Base-by-base conservation (phyloP, 2,329 filamentous ascomycete genomes). In the Diaporthe ampelina region DNA sequence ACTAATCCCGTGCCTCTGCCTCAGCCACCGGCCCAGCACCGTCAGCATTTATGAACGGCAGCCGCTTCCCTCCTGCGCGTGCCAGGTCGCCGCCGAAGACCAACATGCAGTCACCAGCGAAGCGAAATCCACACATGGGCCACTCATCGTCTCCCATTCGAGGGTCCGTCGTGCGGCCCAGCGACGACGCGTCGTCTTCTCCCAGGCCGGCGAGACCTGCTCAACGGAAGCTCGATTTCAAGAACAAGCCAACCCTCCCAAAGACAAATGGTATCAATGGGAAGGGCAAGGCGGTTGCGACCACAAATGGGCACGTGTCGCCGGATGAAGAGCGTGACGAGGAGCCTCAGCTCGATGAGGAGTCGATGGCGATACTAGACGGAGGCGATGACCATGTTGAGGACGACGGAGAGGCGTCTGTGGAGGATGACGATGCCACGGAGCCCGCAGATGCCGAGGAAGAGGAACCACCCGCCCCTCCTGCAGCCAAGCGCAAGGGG, bases 1-100 rank as follows among this genome's bases (percentile, higher is more conserved):
- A 61, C 72, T 73, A 45, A 73, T 65, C 56, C 43, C 35, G 32
- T 40, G 21, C 48, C 8, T 26, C 7, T 45, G 52, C 63, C 70
- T 35, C 74, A 91, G 89, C 84, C 56, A 85, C 85, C 32, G 89
- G 88, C 13, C 86, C 88, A n/a, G 88, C 88, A 3, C 88, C 89
- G 15, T 85, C 84, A 45, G 88, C 89, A 4, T 81, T 89, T 43
- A 85, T 90, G 69, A 88, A 86, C 77, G 86, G 78, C 84, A 84
- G 81, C 82, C 88, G 86, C 61, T 82, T 84, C 24, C 84, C 89
- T 78, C 77, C 88, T 13, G 86, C 87, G 54, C 86, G 85, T 69
- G 84, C 84, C 59, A 83, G 85, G 73, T 94, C 92, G 3, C 93
- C 93, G 1, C 86, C 89, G 72, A 94, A 93, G 82, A 92, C 92